phyloP scores from a whole-genome alignment of 78 protist genomes.

The Planoprotostelium fungivorum region DNA sequence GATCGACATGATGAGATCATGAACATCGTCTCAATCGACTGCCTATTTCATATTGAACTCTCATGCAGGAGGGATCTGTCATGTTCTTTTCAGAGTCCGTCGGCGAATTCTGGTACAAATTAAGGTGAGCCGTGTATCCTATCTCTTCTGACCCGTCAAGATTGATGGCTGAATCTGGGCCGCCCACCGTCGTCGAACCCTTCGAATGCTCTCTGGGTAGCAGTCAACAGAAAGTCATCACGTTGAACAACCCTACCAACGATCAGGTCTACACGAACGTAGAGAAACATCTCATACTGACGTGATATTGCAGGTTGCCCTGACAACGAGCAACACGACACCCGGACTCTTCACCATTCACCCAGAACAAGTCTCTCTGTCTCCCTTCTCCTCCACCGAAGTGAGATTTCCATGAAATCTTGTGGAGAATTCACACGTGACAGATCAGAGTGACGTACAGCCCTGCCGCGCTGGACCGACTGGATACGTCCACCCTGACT shows the following conservation, averaged over 20 bases:
- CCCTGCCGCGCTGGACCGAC: background rate
- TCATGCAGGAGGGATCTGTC: background rate
- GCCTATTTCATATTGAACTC: background rate
- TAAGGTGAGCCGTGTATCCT: constrained; percentile 5
- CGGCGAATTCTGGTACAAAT: constrained; percentile 73
- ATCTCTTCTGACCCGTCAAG: constrained; percentile 2
- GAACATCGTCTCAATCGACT: background rate
- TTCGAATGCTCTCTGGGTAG: background rate
- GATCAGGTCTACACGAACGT: background rate
- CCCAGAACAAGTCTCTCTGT: background rate
- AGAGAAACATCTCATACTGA: background rate
- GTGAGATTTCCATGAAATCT: background rate
- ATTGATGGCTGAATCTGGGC: background rate
- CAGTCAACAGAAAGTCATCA: background rate
- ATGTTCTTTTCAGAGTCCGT: constrained; percentile 33
- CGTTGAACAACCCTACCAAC: background rate
- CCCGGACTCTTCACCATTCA: background rate
- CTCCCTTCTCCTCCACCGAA: background rate
- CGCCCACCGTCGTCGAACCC: background rate
- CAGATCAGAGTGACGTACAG: background rate
- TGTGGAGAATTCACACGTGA: background rate
- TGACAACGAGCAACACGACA: background rate
- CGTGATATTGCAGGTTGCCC: background rate
- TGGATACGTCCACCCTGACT: background rate
- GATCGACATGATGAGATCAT: too few species aligned